Evolutionary conservation across 164 flowering plant species (phyloP).

Genomic region (Houttuynia cordata): DNA sequence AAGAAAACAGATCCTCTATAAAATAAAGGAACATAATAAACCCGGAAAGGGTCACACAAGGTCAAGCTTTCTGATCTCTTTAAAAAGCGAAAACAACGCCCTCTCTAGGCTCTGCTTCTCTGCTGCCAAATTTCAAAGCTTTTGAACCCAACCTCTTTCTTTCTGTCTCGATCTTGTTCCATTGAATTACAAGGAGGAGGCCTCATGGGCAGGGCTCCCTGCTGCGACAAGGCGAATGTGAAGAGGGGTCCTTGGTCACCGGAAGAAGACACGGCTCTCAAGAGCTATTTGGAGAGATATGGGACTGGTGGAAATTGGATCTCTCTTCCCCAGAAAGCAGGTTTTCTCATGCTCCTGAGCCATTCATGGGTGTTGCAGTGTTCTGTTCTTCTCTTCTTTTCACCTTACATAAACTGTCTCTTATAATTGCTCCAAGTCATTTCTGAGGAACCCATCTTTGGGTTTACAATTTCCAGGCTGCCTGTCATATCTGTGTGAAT

Average conservation of each 20-base stretch:
- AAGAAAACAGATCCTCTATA: too few relatives aligned
- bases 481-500: too few relatives aligned
- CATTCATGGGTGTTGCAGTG: too few relatives aligned
- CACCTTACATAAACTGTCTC: too few relatives aligned
- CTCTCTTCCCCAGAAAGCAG: conserved; percentile 59
- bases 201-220: conserved; percentile 73
- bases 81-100: conserved; percentile 3
- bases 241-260: conserved; percentile 85
- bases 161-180: conserved; percentile 1
- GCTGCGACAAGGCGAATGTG: conserved; percentile 73
- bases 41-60: conserved; percentile 2
- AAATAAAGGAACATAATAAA: background rate
- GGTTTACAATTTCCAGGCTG: too few relatives aligned
- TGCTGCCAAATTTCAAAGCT: background rate
- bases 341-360: conserved; percentile 14
- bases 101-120: conserved; percentile 2
- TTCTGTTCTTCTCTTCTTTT: too few relatives aligned
- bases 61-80: conserved; percentile 5
- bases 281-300: conserved; percentile 26
- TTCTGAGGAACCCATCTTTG: too few relatives aligned
- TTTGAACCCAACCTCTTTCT: background rate
- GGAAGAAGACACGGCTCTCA: conserved; percentile 58
- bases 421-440: background rate
- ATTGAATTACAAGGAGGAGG: background rate
- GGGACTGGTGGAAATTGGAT: conserved; percentile 70